These are phyloP conservation scores for Phytophthora chlamydospora DNA, from an alignment of 352 stramenopile genomes.

Conservation along the genomic window DNA sequence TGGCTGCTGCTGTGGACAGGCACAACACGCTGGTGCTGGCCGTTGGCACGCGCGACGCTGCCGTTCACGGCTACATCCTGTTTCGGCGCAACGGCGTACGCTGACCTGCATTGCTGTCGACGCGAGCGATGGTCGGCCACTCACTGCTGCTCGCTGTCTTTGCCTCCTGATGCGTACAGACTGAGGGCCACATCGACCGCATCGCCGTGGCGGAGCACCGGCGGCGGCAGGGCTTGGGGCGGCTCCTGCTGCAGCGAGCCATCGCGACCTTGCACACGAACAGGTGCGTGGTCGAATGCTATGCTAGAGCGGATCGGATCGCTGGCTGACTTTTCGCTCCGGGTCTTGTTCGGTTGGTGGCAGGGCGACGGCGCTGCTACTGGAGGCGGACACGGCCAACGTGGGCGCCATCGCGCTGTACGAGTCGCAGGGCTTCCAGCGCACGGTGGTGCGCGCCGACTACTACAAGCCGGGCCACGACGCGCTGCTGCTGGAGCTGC, in stretches of 20 bases:
- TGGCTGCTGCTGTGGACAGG: slow-evolving; percentile 19
- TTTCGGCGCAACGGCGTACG: slow-evolving; percentile 48
- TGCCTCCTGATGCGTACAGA: slow-evolving; percentile 21
- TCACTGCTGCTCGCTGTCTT: neutral
- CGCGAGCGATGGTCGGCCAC: neutral
- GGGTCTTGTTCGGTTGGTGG: slow-evolving; percentile 4
- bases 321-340: neutral
- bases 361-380: slow-evolving; percentile 27
- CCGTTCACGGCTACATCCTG: slow-evolving; percentile 51
- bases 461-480: slow-evolving; percentile 53
- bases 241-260: slow-evolving; percentile 38
- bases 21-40: slow-evolving; percentile 51
- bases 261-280: slow-evolving; percentile 36
- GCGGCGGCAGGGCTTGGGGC: slow-evolving; percentile 40
- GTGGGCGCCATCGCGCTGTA: slow-evolving; percentile 46
- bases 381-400: slow-evolving; percentile 47
- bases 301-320: neutral
- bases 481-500: slow-evolving; percentile 49
- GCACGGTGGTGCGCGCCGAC: slow-evolving; percentile 34
- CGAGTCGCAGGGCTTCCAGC: slow-evolving; percentile 40
- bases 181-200: slow-evolving; percentile 50
- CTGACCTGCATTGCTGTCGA: slow-evolving; percentile 2
- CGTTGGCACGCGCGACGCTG: slow-evolving; percentile 12
- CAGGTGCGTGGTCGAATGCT: slow-evolving; percentile 22
- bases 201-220: slow-evolving; percentile 44